Percentiles rank a stretch among this genome's conserved stretches.
Conservation (phyloP, 352 stramenopile species). For the Aphanomyces astaci region DNA sequence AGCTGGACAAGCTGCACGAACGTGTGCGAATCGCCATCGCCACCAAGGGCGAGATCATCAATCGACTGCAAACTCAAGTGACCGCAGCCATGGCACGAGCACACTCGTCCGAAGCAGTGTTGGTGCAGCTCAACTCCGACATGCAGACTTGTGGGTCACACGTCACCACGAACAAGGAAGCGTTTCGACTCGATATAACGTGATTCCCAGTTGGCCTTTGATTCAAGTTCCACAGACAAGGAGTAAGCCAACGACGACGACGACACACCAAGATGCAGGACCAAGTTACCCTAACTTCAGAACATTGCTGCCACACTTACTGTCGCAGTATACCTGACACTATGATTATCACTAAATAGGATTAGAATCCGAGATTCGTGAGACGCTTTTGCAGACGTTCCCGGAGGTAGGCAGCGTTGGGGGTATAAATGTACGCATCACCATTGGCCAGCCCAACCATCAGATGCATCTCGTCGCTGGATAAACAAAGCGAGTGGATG, state of each 20-base stretch:
- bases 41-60: not conserved
- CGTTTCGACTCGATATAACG: slow-evolving; percentile 14
- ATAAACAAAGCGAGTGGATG: slow-evolving; percentile 17
- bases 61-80: not conserved
- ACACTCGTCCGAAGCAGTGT: not conserved
- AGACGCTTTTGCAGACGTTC: slow-evolving; percentile 15
- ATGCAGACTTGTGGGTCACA: slow-evolving; percentile 1
- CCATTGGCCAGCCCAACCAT: slow-evolving; percentile 20
- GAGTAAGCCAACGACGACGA: too few relatives aligned
- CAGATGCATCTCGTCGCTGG: slow-evolving; percentile 19
- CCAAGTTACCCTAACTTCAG: too few relatives aligned
- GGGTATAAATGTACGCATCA: slow-evolving; percentile 22
- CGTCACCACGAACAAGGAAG: not conserved
- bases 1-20: slow-evolving; percentile 12
- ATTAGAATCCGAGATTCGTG: slow-evolving; percentile 18
- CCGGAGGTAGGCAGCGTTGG: slow-evolving; percentile 14
- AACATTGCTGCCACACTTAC: too few relatives aligned
- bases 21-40: slow-evolving; percentile 2
- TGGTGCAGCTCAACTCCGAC: slow-evolving; percentile 6
- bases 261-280: too few relatives aligned
- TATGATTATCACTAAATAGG: not conserved
- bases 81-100: not conserved
- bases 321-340: too few relatives aligned
- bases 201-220: too few relatives aligned
- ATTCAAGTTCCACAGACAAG: too few relatives aligned